Base-by-base conservation (phyloP, 2,329 filamentous ascomycete species). In the Colletotrichum gloeosporioides region DNA sequence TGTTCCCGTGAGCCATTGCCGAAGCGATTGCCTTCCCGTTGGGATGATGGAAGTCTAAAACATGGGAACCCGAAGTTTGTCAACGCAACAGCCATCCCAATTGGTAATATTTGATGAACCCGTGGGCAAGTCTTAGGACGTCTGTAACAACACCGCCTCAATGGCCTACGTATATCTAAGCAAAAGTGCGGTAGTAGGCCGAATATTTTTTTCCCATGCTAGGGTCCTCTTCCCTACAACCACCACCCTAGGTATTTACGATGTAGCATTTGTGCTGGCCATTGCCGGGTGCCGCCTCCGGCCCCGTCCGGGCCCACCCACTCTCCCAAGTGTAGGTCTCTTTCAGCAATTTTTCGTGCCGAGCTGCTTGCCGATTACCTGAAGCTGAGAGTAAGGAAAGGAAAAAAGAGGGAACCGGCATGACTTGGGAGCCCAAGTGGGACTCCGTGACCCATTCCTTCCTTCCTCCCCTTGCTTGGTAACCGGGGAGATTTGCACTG, bases 11-110 rank as follows among this genome's bases (percentile, higher is more conserved):
- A 15, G 13, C 31, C 34, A 39, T 34, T 34, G n/a, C 22, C 22
- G 32, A 36, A 25, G 32, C 22, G 62, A 16, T 32, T 44, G 34
- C 25, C 34, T 29, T 34, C 27, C 29, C n/a, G 64, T 65, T 73
- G 70, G 18, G 64, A 76, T 69, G 74, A 76, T 31, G 57, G 64
- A 73, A 76, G 70, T 69, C 27, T 76, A 76, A 75, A 69, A 49
- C 73, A 53, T 25, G 44, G 65, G 31, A 31, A 59, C 16, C 15
- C 44, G 32, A 49, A 32, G 39, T 66, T 32, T 49, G 36, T 63
- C 44, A 53, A 53, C 44, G 31, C 27, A 18, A 29, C 27, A 22
- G 59, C 12, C 63, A 66, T 49, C 9, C 29, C 49, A 68, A 53
- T 39, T 32, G 36, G 49, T 55, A 16, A 57, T 53, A 34, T 34